These are phyloP conservation scores for Erysimum cheiranthoides DNA, from an alignment of 345 rosid genomes.

Conservation along the genomic window DNA sequence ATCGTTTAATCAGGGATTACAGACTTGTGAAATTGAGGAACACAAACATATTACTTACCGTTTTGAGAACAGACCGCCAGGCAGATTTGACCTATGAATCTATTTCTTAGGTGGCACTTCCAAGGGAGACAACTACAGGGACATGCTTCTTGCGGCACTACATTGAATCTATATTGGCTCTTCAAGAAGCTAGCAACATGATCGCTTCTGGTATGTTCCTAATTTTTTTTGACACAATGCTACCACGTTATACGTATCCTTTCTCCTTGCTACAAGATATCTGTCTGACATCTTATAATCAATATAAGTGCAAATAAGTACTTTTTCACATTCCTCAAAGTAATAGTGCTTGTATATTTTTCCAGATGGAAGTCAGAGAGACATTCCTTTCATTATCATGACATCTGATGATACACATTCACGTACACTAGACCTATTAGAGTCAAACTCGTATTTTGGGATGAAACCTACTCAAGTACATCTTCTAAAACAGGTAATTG, in stretches of 20 bases:
- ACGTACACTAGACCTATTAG: constrained; percentile 69
- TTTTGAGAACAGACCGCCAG: not conserved
- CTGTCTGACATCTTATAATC: not conserved
- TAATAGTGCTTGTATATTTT: not conserved
- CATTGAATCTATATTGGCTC: constrained; percentile 83
- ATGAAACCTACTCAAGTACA: constrained; percentile 86
- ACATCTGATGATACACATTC: constrained; percentile 96
- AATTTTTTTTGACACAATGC: constrained; percentile 9
- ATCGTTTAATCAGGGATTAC: not conserved
- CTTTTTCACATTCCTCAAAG: not conserved
- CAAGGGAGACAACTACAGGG: constrained; percentile 85
- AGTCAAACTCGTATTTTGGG: constrained; percentile 83
- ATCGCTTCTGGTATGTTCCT: constrained; percentile 63
- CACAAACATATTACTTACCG: constrained; percentile 6
- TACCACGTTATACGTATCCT: not conserved
- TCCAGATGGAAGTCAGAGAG: constrained; percentile 61
- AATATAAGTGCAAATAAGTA: not conserved
- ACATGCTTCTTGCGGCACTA: constrained; percentile 85
- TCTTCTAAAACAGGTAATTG: constrained; percentile 87
- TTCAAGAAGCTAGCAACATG: constrained; percentile 79
- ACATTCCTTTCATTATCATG: constrained; percentile 91
- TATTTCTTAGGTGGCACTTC: constrained; percentile 82
- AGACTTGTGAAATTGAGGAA: not conserved
- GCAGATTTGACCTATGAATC: constrained; percentile 22
- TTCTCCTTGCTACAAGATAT: constrained; percentile 13